Base-by-base conservation (phyloP, 2,329 filamentous ascomycete genomes). In the Alternaria atra region DNA sequence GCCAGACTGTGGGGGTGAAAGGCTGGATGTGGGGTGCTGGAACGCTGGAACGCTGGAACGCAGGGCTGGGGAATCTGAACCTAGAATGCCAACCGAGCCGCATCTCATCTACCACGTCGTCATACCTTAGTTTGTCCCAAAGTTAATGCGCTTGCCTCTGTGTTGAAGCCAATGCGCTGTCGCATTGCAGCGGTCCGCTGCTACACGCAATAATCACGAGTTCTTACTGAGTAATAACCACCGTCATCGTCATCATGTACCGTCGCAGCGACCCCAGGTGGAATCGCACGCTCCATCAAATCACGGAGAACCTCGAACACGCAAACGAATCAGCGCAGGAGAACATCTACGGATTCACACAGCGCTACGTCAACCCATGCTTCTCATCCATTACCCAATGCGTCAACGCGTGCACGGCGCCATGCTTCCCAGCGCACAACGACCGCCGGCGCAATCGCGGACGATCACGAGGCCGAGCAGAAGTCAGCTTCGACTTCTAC, bases 401-500 rank as follows among this genome's bases (percentile, higher is more conserved):
- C 66, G 71, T 97, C 65, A 87, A 91, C 60, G 78, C 82, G 48
- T 90, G 90, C 76, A 93, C 93, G 69, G 89, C 90, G 44, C 84
- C 88, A 12, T 87, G 89, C 55, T 92, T 92, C 35, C 90, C 91
- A 55, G 88, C 88, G 72, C 87, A 87, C 55, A 91, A 94, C 69
- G 91, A 94, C 74, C 89, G 91, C 60, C 88, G 91, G 30, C 88
- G 92, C 58, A 89, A 93, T 71, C 86, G 90, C 35, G 80, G 80
- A 17, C 80, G 84, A 23, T 79, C 81, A 57, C 77, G 83, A 62
- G 88, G 87, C 2, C 80, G 88, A 52, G 91, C 93, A 29, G 94
- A 97, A 79, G 87, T 91, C 71, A 94, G 88, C 73, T 98, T 98
- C 76, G 94, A 97, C 78, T 98, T 98, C 77, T 98, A 98, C 81